phyloP scores from a whole-genome alignment of 2,329 filamentous ascomycete species.

The Pseudopyricularia cyperi region DNA sequence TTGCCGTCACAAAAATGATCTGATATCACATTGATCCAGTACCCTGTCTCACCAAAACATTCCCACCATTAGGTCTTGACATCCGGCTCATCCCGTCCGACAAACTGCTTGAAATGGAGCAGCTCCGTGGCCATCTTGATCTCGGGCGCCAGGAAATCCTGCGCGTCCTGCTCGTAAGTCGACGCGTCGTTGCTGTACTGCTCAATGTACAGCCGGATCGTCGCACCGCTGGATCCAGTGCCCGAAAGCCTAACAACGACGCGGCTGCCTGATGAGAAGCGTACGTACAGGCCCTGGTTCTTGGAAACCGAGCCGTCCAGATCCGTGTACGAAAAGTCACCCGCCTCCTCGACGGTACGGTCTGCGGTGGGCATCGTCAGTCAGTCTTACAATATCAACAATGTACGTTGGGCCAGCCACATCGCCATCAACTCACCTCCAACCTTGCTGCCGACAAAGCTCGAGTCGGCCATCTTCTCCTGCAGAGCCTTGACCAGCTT shows the following conservation, averaged over 20 bases:
- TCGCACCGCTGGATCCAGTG: conserved; percentile 88
- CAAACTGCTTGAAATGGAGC: conserved; percentile 85
- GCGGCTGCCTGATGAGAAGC: conserved; percentile 87
- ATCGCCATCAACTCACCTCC: conserved; percentile 34
- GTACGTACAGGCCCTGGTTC: conserved; percentile 91
- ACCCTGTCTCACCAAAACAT: not conserved
- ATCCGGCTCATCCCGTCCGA: conserved; percentile 85
- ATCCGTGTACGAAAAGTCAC: conserved; percentile 97
- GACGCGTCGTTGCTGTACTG: conserved; percentile 76
- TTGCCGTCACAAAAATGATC: not conserved
- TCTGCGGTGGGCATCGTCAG: conserved; percentile 20
- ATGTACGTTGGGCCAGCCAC: not conserved
- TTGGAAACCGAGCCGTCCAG: conserved; percentile 93
- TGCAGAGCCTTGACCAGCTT: conserved; percentile 76
- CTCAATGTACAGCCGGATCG: conserved; percentile 94
- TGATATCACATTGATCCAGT: not conserved
- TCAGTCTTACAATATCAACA: not conserved
- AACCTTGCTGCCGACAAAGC: conserved; percentile 73
- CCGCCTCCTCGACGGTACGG: conserved; percentile 76
- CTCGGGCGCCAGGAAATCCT: conserved; percentile 86
- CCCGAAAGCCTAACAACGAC: conserved; percentile 92
- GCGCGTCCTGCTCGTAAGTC: conserved; percentile 70
- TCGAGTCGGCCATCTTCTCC: conserved; percentile 59
- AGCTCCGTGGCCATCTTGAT: conserved; percentile 75
- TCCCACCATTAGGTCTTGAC: conserved; percentile 77